Conservation (phyloP, 148 eudicot species). For the Nepenthes gracilis region DNA sequence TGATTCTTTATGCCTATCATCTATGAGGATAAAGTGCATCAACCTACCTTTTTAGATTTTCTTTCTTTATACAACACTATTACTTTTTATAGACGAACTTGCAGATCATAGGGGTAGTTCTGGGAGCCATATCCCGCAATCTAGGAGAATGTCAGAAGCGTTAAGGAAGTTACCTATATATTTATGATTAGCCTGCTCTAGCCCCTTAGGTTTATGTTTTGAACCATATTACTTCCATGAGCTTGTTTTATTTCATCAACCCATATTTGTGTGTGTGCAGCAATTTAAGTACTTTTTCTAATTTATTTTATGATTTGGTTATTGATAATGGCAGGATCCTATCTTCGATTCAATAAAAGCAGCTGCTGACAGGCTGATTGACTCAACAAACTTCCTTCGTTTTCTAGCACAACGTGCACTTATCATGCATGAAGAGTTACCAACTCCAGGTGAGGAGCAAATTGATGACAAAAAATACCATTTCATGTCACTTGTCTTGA, state of each 20-base stretch:
- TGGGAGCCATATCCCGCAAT: constrained; percentile 87
- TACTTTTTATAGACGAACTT: constrained; percentile 2
- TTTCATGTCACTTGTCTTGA: constrained; percentile 45
- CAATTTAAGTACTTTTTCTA: neutral
- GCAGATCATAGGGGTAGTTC: constrained; percentile 92
- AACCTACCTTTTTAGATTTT: too few species aligned
- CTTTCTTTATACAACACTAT: neutral
- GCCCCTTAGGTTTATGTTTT: constrained; percentile 41
- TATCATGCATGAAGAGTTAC: constrained; percentile 45
- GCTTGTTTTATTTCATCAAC: neutral
- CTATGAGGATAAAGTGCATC: too few species aligned
- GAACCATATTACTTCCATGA: neutral
- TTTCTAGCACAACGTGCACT: constrained; percentile 51
- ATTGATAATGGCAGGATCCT: constrained; percentile 35
- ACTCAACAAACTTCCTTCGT: constrained; percentile 44
- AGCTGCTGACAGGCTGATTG: constrained; percentile 37
- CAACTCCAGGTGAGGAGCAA: constrained; percentile 28
- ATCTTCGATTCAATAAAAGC: constrained; percentile 35
- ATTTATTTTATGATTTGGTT: too few species aligned
- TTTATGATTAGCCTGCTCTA: constrained; percentile 71
- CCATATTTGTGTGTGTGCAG: neutral
- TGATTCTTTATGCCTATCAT: too few species aligned
- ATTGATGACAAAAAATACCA: constrained; percentile 31
- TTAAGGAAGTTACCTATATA: constrained; percentile 79
- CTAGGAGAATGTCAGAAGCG: constrained; percentile 76